Conservation (phyloP, 495 filamentous ascomycete species). For the Neurospora discreta region DNA sequence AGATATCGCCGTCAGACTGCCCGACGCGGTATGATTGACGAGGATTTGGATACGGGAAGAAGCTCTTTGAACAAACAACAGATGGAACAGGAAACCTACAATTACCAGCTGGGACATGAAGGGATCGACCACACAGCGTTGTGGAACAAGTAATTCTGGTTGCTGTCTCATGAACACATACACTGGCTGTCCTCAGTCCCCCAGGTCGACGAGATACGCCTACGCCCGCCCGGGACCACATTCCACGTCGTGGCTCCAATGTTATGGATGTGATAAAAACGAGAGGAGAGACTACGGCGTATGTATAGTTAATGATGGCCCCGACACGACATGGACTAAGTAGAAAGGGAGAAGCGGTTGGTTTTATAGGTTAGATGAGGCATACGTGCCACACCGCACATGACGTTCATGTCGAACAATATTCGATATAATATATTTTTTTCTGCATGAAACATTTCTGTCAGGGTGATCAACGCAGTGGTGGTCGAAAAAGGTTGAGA, state of each 20-base stretch:
- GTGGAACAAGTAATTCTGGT: too few species aligned
- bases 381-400: not conserved
- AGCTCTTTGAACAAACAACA: too few species aligned
- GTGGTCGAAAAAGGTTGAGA: not conserved
- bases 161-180: too few species aligned
- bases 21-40: constrained; percentile 59
- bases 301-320: not conserved
- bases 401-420: not conserved
- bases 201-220: too few species aligned
- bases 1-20: constrained; percentile 86
- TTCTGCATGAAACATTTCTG: not conserved
- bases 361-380: not conserved
- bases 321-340: not conserved
- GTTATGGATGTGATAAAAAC: not conserved
- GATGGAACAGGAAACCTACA: too few species aligned
- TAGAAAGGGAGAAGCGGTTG: not conserved
- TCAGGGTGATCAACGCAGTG: not conserved
- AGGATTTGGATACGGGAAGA: not conserved
- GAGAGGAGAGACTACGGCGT: not conserved
- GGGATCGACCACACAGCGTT: too few species aligned
- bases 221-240: not conserved
- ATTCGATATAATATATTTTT: not conserved
- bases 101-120: too few species aligned
- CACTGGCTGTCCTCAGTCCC: too few species aligned
- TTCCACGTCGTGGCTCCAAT: not conserved